These are phyloP conservation scores for Halophytophthora batemanensis DNA, from an alignment of 352 stramenopile genomes.

Conservation along the genomic window DNA sequence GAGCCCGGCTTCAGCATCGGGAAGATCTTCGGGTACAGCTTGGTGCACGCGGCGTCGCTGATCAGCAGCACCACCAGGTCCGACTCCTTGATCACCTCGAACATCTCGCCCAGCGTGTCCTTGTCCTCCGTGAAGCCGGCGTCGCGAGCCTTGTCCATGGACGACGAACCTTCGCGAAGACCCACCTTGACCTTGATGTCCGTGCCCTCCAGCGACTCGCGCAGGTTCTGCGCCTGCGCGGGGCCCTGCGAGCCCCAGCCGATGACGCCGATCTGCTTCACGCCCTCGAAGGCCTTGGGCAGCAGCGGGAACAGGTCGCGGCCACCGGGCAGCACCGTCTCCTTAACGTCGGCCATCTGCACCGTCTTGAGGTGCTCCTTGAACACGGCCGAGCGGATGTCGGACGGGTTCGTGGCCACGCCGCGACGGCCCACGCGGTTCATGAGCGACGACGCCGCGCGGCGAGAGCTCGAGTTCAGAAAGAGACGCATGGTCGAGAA, in stretches of 20 bases:
- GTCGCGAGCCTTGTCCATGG: conserved; percentile 74
- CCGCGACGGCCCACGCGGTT: conserved; percentile 27
- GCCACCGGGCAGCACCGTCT: conserved; percentile 75
- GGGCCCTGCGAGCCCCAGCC: conserved; percentile 97
- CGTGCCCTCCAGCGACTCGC: conserved; percentile 91
- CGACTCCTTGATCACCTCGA: conserved; percentile 94
- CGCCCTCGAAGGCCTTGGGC: conserved; percentile 94
- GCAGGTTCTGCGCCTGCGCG: conserved; percentile 96
- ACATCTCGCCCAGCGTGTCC: conserved; percentile 95
- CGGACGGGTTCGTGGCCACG: conserved; percentile 64
- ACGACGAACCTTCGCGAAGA: conserved; percentile 75
- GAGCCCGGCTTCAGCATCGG: conserved; percentile 93
- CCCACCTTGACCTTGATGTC: conserved; percentile 86
- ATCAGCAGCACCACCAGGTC: conserved; percentile 98
- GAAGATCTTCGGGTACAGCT: conserved; percentile 97
- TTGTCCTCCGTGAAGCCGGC: conserved; percentile 93
- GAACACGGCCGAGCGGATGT: conserved; percentile 68
- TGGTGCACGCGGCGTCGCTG: conserved; percentile 93
- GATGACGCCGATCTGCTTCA: conserved; percentile 97
- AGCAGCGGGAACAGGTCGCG: conserved; percentile 95
- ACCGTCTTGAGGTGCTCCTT: conserved; percentile 74
- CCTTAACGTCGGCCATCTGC: conserved; percentile 67
- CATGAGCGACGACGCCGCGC: conserved; percentile 39
- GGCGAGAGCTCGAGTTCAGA: conserved; percentile 44
- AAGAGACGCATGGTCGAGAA: conserved; percentile 59